Conservation (phyloP, 257 asterid genomes). For the Nicotiana tabacum region DNA sequence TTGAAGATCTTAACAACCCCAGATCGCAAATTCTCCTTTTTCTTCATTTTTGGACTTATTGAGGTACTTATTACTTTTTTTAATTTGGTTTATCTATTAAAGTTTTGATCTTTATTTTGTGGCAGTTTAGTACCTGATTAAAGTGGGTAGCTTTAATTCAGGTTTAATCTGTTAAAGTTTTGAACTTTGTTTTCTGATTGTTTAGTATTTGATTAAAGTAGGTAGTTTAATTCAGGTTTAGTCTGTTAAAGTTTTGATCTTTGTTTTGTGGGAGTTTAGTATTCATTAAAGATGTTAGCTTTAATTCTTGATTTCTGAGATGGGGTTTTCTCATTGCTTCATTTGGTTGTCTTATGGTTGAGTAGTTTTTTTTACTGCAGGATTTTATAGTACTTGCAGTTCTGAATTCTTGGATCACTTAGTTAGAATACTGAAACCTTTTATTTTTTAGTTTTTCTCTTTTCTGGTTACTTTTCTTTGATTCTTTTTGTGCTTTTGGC, state of each 20-base stretch:
- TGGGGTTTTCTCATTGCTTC: not conserved
- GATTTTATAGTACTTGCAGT: not conserved
- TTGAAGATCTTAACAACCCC: constrained; percentile 1
- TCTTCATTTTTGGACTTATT: not conserved
- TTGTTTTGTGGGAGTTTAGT: not conserved
- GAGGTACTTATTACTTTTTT: constrained; percentile 16
- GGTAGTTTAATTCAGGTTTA: not conserved
- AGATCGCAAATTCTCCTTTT: constrained; percentile 7
- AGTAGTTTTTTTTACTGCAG: too few species aligned
- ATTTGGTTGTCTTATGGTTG: not conserved
- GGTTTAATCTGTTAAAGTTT: not conserved
- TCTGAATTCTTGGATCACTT: not conserved
- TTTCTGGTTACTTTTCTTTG: not conserved
- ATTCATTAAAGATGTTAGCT: not conserved
- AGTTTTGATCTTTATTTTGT: not conserved
- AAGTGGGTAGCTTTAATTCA: too few species aligned
- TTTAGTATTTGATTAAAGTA: not conserved
- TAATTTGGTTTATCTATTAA: not conserved
- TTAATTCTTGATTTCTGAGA: not conserved
- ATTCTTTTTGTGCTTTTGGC: not conserved
- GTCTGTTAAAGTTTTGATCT: not conserved
- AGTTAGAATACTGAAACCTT: not conserved
- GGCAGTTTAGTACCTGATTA: not conserved
- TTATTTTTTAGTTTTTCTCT: not conserved
- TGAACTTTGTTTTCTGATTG: not conserved